Percentiles rank a stretch among this genome's conserved stretches.
These are phyloP conservation scores for Penicillium roqueforti DNA, from an alignment of 495 filamentous ascomycete species.

Conservation along the genomic window DNA sequence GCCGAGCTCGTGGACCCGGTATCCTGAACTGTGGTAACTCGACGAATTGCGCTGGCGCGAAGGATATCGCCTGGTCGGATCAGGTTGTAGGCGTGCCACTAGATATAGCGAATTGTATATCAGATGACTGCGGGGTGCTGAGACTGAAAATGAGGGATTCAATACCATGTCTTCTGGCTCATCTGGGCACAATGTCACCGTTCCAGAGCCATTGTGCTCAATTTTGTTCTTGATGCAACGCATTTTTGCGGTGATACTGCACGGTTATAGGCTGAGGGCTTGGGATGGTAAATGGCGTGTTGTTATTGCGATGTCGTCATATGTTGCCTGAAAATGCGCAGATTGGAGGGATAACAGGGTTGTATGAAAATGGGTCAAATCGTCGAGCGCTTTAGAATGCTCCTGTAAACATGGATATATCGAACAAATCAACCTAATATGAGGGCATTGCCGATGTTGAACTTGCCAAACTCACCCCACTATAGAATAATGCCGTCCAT, in stretches of 20 bases:
- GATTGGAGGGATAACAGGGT: background rate
- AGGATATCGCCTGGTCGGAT: constrained; percentile 77
- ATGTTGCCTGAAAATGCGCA: background rate
- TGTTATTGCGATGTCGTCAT: constrained; percentile 1
- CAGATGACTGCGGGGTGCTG: constrained; percentile 2
- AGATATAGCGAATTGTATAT: background rate
- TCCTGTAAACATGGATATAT: background rate
- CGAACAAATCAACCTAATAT: background rate
- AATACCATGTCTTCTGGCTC: constrained; percentile 95
- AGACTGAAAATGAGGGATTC: constrained; percentile 6
- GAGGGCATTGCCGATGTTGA: background rate
- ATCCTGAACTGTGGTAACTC: constrained; percentile 61
- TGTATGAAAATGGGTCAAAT: too few species aligned
- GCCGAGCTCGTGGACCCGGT: constrained; percentile 72
- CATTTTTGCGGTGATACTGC: constrained; percentile 43
- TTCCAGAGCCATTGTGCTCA: constrained; percentile 71
- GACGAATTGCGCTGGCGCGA: constrained; percentile 77
- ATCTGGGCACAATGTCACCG: constrained; percentile 75
- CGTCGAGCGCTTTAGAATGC: background rate
- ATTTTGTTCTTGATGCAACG: constrained; percentile 69
- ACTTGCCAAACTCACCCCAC: constrained; percentile 11
- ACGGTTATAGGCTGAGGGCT: background rate
- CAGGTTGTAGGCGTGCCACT: constrained; percentile 98
- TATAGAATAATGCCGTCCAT: constrained; percentile 17
- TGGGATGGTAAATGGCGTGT: background rate